A percentile compares a stretch with the other conserved stretches of the same genome.
These are phyloP conservation scores for Colletotrichum tamarilloi DNA, from an alignment of 2,329 filamentous ascomycete genomes.

Conservation along the genomic window DNA sequence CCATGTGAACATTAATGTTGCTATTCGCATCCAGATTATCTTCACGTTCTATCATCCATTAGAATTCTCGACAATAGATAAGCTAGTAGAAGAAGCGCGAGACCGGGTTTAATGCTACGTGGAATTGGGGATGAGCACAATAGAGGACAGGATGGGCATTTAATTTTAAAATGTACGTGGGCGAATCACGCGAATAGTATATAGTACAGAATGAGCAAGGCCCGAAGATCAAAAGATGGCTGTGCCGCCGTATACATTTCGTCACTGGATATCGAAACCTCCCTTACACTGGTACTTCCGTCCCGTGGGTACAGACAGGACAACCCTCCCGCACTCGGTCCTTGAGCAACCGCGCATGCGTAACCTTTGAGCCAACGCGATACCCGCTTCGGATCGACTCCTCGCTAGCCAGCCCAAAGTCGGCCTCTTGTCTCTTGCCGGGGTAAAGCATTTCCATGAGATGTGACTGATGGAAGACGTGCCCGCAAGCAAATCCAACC, in stretches of 20 bases:
- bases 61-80: no score
- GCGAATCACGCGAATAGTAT: no score
- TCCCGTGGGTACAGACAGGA: conserved; percentile 60
- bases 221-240: conserved; percentile 3
- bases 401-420: conserved; percentile 56
- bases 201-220: no score
- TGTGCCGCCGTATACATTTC: conserved; percentile 19
- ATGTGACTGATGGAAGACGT: conserved; percentile 83
- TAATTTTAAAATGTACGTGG: no score
- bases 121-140: no score
- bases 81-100: no score
- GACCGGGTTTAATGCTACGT: no score
- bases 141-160: no score
- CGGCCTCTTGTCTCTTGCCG: conserved; percentile 58
- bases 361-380: conserved; percentile 88
- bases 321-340: conserved; percentile 76
- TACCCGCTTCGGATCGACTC: conserved; percentile 59
- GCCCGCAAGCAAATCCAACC: conserved; percentile 84
- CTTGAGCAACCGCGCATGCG: conserved; percentile 81
- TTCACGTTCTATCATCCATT: no score
- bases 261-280: conserved; percentile 5
- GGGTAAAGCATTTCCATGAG: conserved; percentile 67
- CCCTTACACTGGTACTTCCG: conserved; percentile 6
- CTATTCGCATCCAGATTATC: no score
- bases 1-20: no score